Base-by-base conservation (phyloP, 2,329 filamentous ascomycete species). In the Ascomycota sp. region DNA sequence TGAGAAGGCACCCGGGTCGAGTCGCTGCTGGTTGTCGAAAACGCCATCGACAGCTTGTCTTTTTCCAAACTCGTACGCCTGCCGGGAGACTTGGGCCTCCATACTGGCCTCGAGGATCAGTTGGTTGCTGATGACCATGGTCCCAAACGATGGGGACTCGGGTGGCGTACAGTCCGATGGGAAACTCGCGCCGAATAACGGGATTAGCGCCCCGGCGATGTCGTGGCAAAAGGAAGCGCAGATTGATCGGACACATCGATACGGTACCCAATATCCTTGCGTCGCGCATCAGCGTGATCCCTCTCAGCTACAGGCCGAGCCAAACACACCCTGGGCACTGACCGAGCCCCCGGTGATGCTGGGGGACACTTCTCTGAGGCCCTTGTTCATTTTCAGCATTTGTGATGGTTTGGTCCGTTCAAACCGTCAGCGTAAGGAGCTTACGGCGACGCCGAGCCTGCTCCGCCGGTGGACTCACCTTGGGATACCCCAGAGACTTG, bases 261-360 rank as follows among this genome's bases (percentile, higher is more conserved):
- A 95, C 2, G 86, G 86, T 68, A 95, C 82, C 89, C 89, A 98
- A 52, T 95, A 98, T 22, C 89, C 83, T 92, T n/a, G 5, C 9
- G 11, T 20, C 10, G 15, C 24, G 10, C 3, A 20, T 20, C 22
- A 23, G 23, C n/a, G 20, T 17, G 20, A 23, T 7, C 11, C 5
- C 8, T 10, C 7, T 8, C 7, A n/a, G 12, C 17, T 7, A 4
- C 3, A n/a, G 17, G 10, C 13, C 15, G 12, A n/a, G 21, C 17
- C 29, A 22, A 54, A 35, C 53, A 29, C 59, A 83, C 81, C 85
- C 71, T 98, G 89, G 30, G 85, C 86, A 35, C 71, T 71, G 33
- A 95, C 73, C 20, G 83, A 75, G 6, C 89, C 89, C 19, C 89
- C 89, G 1, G 89, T 98, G 47, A 95, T 92, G 51, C 82, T 93